Evolutionary conservation across 2,329 filamentous ascomycete species (phyloP).

Genomic region (Cyclaneusma minus): DNA sequence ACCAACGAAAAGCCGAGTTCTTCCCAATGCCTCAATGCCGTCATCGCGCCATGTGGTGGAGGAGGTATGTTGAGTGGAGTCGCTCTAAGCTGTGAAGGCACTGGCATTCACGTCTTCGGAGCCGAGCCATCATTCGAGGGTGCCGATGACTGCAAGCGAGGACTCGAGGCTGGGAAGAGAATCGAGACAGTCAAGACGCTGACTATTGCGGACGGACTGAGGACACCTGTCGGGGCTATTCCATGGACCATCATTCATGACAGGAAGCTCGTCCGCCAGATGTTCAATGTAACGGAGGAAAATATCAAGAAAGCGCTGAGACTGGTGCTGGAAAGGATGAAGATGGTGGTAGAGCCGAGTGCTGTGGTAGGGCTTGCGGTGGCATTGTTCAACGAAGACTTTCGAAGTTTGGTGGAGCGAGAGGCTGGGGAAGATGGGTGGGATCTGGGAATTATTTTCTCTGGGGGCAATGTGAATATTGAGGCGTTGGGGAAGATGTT

Average conservation of each 20-base stretch:
- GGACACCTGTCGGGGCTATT: slow-evolving; percentile 62
- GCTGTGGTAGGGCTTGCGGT: slow-evolving; percentile 73
- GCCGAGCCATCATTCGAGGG: slow-evolving; percentile 73
- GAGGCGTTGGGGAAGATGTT: slow-evolving; percentile 38
- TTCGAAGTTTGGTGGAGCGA: slow-evolving; percentile 50
- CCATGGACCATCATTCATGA: slow-evolving; percentile 71
- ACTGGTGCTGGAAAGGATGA: slow-evolving; percentile 73
- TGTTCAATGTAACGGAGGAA: slow-evolving; percentile 64
- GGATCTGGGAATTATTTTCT: slow-evolving; percentile 47
- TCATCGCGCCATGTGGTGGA: slow-evolving; percentile 75
- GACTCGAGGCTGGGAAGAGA: slow-evolving; percentile 46
- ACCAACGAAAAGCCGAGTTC: slow-evolving; percentile 15
- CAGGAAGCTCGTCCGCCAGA: slow-evolving; percentile 48
- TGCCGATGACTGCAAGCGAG: slow-evolving; percentile 67
- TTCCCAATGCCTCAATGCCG: slow-evolving; percentile 56
- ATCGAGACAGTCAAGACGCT: slow-evolving; percentile 55
- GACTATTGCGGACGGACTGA: slow-evolving; percentile 78
- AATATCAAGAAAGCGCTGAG: slow-evolving; percentile 66
- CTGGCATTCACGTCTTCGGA: slow-evolving; percentile 64
- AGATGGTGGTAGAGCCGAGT: slow-evolving; percentile 82
- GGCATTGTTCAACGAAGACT: slow-evolving; percentile 73
- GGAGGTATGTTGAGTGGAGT: slow-evolving; percentile 79
- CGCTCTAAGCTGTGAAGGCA: slow-evolving; percentile 59
- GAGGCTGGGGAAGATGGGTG: slow-evolving; percentile 62
- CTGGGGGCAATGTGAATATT: slow-evolving; percentile 42